These are phyloP conservation scores for Aspergillus saccharolyticus DNA, from an alignment of 495 filamentous ascomycete genomes.

Conservation along the genomic window DNA sequence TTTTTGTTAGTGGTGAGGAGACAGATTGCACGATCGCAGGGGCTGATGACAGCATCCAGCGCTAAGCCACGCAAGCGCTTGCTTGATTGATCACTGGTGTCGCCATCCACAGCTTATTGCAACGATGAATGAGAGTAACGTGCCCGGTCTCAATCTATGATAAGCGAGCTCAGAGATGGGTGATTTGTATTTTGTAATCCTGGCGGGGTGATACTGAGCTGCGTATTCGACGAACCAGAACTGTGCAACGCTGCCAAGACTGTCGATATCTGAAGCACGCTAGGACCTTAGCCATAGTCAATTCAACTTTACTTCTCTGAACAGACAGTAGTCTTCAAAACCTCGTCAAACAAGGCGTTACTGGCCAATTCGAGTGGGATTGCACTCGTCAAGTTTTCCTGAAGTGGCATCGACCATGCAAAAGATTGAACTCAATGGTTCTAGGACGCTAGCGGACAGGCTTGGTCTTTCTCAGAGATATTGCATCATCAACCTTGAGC, in stretches of 20 bases:
- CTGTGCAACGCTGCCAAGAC: not conserved
- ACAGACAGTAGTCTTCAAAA: not conserved
- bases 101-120: not conserved
- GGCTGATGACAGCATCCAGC: not conserved
- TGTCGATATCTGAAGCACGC: not conserved
- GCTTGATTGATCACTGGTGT: not conserved
- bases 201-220: not conserved
- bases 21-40: slow-evolving; percentile 2
- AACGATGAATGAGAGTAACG: not conserved
- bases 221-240: not conserved
- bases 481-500: not conserved
- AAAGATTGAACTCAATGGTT: too few relatives aligned
- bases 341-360: not conserved
- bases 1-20: not conserved
- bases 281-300: not conserved
- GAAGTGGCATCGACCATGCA: not conserved
- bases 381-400: not conserved
- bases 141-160: not conserved
- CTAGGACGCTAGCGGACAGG: too few relatives aligned
- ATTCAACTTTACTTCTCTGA: not conserved
- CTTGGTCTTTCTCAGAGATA: too few relatives aligned
- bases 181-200: not conserved
- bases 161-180: not conserved
- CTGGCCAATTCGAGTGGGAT: not conserved
- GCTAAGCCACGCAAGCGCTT: not conserved